Base-by-base conservation (phyloP, 1,139 yeast species). In the Magnusiomyces sp. region DNA sequence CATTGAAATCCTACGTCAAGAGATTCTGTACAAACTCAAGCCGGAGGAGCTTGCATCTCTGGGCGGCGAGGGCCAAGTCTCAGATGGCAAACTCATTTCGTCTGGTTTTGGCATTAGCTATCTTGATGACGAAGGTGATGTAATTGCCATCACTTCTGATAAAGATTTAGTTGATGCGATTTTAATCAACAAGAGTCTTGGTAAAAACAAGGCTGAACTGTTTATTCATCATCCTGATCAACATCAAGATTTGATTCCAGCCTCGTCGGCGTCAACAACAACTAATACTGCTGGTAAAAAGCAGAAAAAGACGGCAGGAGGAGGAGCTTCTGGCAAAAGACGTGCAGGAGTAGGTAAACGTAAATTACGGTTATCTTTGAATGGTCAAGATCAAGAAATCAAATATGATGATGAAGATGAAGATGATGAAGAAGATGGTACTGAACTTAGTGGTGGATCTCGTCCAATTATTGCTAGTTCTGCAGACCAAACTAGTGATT, bases 51-150 rank as follows among this genome's bases (percentile, higher is more conserved):
- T 74, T 39, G 74, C 65, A 9, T 60, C 62, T 5, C 66, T 82
- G 43, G 74, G 73, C 3, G 73, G 73, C 19, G 52, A 51, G 0
- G 69, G 67, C 4, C 50, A 47, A 14, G 59, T 58, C 11, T 63
- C 57, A 13, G 68, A 59, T 2, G 69, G 56, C 31, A 53, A 54
- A 38, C 47, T 53, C 63, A 65, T 43, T 54, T 61, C 52, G 46
- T 59, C 69, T 3, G 67, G 65, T 1, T 83, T 80, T 64, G 89
- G 88, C 1, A 76, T 87, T 46, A 81, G 90, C 54, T 88, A 87
- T 59, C 65, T 81, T 32, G 96, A 88, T 62, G 95, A 88, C 60
- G 96, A 88, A 60, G 86, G 87, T 4, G 96, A 88, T 63, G 69
- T 83, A 5, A 87, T 88, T 23, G 81, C 88, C 1, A 80, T 88